phyloP scores from a whole-genome alignment of 2,329 filamentous ascomycete species.

The Calonectria montana region DNA sequence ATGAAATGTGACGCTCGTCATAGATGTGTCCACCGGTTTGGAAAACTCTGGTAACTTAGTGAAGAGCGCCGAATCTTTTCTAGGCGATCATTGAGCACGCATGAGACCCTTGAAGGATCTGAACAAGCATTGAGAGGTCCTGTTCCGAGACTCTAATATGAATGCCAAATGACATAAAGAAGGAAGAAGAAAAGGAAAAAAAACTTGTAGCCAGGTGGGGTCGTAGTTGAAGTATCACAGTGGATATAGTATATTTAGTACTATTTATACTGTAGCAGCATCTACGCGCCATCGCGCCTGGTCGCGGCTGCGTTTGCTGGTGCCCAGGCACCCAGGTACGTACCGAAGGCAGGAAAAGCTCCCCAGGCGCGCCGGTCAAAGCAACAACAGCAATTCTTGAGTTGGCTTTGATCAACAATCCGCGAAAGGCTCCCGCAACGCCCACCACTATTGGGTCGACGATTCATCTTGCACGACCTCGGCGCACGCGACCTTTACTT shows the following conservation, averaged over 20 bases:
- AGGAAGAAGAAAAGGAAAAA: slow-evolving; percentile 48
- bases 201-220: slow-evolving; percentile 42
- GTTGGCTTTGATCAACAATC: slow-evolving; percentile 34
- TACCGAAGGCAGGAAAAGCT: slow-evolving; percentile 29
- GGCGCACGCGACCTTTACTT: slow-evolving; percentile 19
- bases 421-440: slow-evolving; percentile 24
- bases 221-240: slow-evolving; percentile 39
- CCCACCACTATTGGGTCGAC: slow-evolving; percentile 19
- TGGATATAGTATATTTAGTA: slow-evolving; percentile 10
- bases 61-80: slow-evolving; percentile 81
- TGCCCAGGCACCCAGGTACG: slow-evolving; percentile 31
- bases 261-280: slow-evolving; percentile 23
- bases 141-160: slow-evolving; percentile 99
- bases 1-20: slow-evolving; percentile 60
- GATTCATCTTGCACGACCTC: slow-evolving; percentile 8
- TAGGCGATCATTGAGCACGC: slow-evolving; percentile 99
- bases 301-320: slow-evolving; percentile 8
- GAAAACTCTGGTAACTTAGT: slow-evolving; percentile 72
- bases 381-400: slow-evolving; percentile 38
- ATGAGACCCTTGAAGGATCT: slow-evolving; percentile 83
- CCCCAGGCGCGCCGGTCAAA: slow-evolving; percentile 37
- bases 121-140: slow-evolving; percentile 90
- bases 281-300: slow-evolving; percentile 30
- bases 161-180: slow-evolving; percentile 80
- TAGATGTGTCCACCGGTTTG: slow-evolving; percentile 57